Percentiles rank a stretch among this genome's conserved stretches.
These are phyloP conservation scores for Capsella rubella DNA, from an alignment of 441 rosid species.

Conservation along the genomic window DNA sequence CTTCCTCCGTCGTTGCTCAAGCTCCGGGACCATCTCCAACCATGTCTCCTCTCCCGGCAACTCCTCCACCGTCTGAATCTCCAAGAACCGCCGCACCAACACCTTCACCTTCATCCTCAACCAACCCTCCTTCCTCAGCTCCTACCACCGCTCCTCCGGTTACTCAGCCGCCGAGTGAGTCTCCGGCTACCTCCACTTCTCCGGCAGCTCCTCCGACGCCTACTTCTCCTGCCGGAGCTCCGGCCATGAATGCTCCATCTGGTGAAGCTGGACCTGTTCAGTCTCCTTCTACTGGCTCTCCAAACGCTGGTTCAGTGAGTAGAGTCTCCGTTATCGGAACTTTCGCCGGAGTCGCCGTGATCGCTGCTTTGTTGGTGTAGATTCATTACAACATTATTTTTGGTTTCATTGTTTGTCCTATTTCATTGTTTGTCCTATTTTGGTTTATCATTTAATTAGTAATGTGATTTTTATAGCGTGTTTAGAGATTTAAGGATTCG, in stretches of 20 bases:
- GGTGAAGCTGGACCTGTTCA: slow-evolving; percentile 13
- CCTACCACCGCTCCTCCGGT: slow-evolving; percentile 15
- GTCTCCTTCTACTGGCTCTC: slow-evolving; percentile 16
- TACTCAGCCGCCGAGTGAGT: slow-evolving; percentile 37
- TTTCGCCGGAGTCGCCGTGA: slow-evolving; percentile 34
- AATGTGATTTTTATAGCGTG: not conserved
- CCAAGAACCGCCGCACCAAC: slow-evolving; percentile 37
- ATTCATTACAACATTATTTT: not conserved
- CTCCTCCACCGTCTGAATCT: slow-evolving; percentile 40
- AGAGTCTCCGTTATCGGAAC: slow-evolving; percentile 40
- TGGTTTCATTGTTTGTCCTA: slow-evolving; percentile 1
- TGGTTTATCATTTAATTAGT: not conserved
- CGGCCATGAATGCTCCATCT: not conserved
- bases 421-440: too few relatives aligned
- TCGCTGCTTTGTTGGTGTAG: slow-evolving; percentile 49
- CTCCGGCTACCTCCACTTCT: slow-evolving; percentile 40
- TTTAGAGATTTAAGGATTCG: not conserved
- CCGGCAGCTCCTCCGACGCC: slow-evolving; percentile 46
- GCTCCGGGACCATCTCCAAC: slow-evolving; percentile 64
- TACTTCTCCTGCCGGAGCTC: slow-evolving; percentile 31
- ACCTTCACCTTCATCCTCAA: slow-evolving; percentile 22
- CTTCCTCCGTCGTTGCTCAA: slow-evolving; percentile 56
- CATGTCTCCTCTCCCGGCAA: slow-evolving; percentile 34
- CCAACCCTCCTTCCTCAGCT: slow-evolving; percentile 41
- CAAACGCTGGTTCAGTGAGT: slow-evolving; percentile 42